Base-by-base conservation (phyloP, 345 rosid species). In the Eucalyptus albens region DNA sequence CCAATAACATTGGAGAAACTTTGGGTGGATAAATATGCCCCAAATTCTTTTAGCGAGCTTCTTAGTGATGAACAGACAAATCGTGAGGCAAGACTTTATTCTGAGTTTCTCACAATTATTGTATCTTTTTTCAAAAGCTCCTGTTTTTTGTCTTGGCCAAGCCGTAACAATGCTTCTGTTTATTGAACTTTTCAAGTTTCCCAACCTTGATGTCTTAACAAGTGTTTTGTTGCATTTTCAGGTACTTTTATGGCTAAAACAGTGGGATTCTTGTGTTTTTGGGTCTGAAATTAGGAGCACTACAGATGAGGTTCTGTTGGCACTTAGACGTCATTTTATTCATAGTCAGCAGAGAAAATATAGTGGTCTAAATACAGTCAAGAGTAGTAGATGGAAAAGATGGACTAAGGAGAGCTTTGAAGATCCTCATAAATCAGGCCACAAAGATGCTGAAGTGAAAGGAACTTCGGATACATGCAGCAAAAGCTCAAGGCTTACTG, bases 181-280 rank as follows among this genome's bases (percentile, higher is more conserved):
- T 42, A n/a, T 60, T 86, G 88, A 50, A 51, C 7, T 33, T 50
- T 44, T 87, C 33, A 31, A 86, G 53, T 50, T 49, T 86, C 42
- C 60, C 47, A 77, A 86, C 45, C n/a, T 42, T n/a, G 29, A 86
- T 8, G 77, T 65, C 77, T 65, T 65, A 65, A 40, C 4, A 88
- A 27, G 49, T 86, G 44, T 89, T 47, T 51, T 62, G 88, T 60
- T 72, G 60, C 81, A 90, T 27, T 88, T 92, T 89, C 93, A 98
- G 99, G 98, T 97, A 65, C 96, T 97, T 85, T 90, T 96, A 62
- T 98, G 99, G 99, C 93, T 98, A 91, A 98, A 98, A 93, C 98
- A 98, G 91, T 98, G 99, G 99, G 99, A 98, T 91, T 94, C 99
- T 83, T 92, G 95, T 94, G 99, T 98, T 93, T 98, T 96, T 93